Evolutionary conservation across 2,329 filamentous ascomycete genomes (phyloP), one percentile per base, ranked within the genome.

Genomic region (Cadophora sp.): DNA sequence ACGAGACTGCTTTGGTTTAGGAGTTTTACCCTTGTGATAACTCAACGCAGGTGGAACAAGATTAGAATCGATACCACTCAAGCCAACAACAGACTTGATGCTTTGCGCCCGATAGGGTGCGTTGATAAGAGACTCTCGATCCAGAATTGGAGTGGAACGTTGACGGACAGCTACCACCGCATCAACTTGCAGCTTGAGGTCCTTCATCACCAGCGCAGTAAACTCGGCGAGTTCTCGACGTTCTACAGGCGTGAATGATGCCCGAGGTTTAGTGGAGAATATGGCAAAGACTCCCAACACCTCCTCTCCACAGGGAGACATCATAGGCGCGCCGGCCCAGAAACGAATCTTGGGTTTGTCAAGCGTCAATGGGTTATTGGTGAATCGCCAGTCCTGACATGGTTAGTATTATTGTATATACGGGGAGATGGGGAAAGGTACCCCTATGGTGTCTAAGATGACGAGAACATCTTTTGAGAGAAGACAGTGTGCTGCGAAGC

Each of bases 401-500:
- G 9, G 36, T 64, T 18, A 66, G 64, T n/a, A 22, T 27, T 13
- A n/a, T 27, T 39, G 20, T 13, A 3, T 33, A 14, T 8, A 39
- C n/a, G 39, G 1, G 18, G 30, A 47, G 45, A 33, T 24, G 13
- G 11, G 14, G 14, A 13, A 18, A 72, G 73, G 66, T 67, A 79
- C 78, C 72, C 76, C 70, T 43, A 63, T 33, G 6, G 77, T 74
- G 70, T 80, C 78, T 2, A 77, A 64, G 30, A 80, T 62, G 1
- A 79, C 72, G 51, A 80, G 67, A 1, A 75, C 71, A 47, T 80
- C 76, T 16, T 69, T 71, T 1, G 74, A 72, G 45, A 78, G 66
- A n/a, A 80, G 68, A 22, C 75, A 76, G 69, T 80, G 79, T 9
- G 78, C 78, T 16, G 75, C 77, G 58, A 80, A 73, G 56, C 78